A percentile compares a stretch with the other conserved stretches of the same genome.
phyloP scores from a whole-genome alignment of 331 rosid genomes.

The Acacia pycnantha region DNA sequence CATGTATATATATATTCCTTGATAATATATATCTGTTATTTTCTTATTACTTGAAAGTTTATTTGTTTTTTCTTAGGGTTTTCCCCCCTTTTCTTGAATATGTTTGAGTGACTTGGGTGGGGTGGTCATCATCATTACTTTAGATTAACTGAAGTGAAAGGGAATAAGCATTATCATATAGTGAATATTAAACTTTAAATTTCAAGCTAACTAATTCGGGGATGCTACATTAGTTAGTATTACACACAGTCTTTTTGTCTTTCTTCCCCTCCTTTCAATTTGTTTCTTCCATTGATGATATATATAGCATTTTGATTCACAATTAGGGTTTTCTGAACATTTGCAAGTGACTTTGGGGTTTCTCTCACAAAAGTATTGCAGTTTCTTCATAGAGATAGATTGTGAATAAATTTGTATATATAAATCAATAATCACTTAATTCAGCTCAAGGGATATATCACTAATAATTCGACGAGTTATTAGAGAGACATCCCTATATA shows the following conservation, averaged over 20 bases:
- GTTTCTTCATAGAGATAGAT: neutral
- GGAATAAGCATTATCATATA: neutral
- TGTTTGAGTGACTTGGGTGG: slow-evolving; percentile 19
- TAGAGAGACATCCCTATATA: neutral
- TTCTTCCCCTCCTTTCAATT: neutral
- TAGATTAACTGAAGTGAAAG: slow-evolving; percentile 31
- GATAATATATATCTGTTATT: neutral
- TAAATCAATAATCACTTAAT: neutral
- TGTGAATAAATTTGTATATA: neutral
- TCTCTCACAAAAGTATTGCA: neutral
- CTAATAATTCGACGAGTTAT: neutral
- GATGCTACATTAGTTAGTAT: neutral
- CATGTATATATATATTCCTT: neutral
- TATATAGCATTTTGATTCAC: neutral
- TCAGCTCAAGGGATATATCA: neutral
- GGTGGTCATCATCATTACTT: slow-evolving; percentile 30
- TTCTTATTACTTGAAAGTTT: neutral
- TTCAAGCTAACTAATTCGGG: neutral
- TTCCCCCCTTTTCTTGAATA: neutral
- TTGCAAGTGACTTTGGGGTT: slow-evolving; percentile 1
- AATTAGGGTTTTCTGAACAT: slow-evolving; percentile 36
- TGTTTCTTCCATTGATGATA: neutral
- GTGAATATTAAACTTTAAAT: neutral
- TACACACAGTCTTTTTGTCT: neutral
- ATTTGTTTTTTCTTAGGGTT: neutral